Conservation (phyloP, 345 rosid genomes). For the Sisymbrium irio region DNA sequence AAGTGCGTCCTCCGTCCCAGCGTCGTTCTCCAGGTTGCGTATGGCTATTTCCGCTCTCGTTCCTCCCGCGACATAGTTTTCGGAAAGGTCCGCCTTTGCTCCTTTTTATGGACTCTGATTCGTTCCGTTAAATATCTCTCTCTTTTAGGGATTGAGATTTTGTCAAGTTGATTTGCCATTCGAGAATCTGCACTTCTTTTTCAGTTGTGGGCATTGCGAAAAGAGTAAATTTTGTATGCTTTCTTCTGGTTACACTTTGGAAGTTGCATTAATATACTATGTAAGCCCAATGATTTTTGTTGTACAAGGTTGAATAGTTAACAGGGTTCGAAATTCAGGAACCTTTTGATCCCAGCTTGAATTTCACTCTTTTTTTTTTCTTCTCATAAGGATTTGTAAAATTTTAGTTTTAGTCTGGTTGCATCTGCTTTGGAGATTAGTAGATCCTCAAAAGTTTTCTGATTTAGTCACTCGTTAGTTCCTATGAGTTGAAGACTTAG, state of each 20-base stretch:
- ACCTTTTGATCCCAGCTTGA: not conserved
- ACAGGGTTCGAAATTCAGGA: not conserved
- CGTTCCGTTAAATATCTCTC: not conserved
- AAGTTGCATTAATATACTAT: constrained; percentile 3
- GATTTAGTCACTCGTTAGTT: not conserved
- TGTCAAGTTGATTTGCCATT: constrained; percentile 8
- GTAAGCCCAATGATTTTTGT: not conserved
- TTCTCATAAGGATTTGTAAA: not conserved
- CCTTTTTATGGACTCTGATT: constrained; percentile 6
- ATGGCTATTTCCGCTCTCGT: constrained; percentile 71
- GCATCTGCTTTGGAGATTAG: not conserved
- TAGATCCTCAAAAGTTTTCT: not conserved
- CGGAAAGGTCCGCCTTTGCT: constrained; percentile 59
- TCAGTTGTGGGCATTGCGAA: constrained; percentile 8
- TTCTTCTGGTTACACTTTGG: constrained; percentile 4
- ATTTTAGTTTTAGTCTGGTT: not conserved
- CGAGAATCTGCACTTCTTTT: constrained; percentile 9
- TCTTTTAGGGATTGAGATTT: constrained; percentile 25
- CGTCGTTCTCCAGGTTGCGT: constrained; percentile 79
- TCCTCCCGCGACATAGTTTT: constrained; percentile 76
- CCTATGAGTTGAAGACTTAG: not conserved
- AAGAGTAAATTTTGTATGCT: not conserved
- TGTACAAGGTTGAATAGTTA: not conserved
- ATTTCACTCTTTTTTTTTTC: not conserved
- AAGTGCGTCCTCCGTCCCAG: constrained; percentile 86